phyloP scores from a whole-genome alignment of 2,329 filamentous ascomycete genomes.

The Herpotrichia juniperi region DNA sequence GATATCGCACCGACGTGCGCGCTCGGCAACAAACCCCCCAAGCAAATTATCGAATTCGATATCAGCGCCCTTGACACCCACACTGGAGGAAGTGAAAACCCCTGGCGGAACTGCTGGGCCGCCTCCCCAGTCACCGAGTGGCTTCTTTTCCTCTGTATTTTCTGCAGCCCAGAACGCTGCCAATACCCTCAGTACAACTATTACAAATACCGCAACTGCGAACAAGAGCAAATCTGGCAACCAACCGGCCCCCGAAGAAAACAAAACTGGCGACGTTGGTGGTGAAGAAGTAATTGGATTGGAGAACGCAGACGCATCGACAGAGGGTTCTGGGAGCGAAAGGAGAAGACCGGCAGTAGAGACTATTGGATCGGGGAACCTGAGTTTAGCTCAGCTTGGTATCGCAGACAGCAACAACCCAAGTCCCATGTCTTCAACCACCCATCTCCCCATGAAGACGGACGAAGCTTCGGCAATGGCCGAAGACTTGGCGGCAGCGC shows the following conservation, averaged over 20 bases:
- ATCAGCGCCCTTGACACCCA: conserved; percentile 72
- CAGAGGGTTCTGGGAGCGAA: conserved; percentile 25
- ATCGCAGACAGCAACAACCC: conserved; percentile 68
- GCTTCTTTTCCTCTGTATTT: conserved; percentile 94
- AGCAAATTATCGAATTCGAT: conserved; percentile 86
- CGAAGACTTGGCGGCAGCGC: conserved; percentile 64
- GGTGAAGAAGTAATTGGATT: conserved; percentile 52
- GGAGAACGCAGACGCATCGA: conserved; percentile 27
- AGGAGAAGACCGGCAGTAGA: conserved; percentile 76
- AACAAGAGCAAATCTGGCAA: conserved; percentile 58
- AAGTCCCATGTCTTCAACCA: conserved; percentile 64
- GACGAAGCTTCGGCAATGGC: conserved; percentile 62
- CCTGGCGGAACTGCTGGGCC: conserved; percentile 60
- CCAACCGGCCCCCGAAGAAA: conserved; percentile 33
- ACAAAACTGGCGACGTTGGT: conserved; percentile 33
- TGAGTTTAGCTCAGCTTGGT: conserved; percentile 88
- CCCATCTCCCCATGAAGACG: conserved; percentile 59
- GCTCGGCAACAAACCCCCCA: conserved; percentile 65
- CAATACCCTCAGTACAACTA: conserved; percentile 73
- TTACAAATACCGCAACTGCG: conserved; percentile 66
- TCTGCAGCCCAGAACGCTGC: conserved; percentile 93
- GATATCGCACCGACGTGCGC: conserved; percentile 72
- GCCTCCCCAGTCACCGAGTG: conserved; percentile 54
- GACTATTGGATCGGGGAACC: conserved; percentile 85
- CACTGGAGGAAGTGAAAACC: conserved; percentile 71